These are phyloP conservation scores for Pichia sp. DNA, from an alignment of 1,139 yeast species.

Conservation along the genomic window DNA sequence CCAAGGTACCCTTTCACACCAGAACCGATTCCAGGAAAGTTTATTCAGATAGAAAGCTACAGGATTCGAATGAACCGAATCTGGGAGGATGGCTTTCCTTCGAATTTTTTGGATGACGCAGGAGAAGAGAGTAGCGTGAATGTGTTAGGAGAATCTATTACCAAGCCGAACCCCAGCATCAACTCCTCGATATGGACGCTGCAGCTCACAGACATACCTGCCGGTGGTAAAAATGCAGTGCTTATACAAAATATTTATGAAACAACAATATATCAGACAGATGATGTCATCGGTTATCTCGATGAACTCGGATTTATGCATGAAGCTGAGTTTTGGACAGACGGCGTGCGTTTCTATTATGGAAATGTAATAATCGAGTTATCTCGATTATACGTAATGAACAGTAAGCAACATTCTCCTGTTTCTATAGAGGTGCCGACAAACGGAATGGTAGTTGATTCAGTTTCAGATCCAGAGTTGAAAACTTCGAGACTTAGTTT, in stretches of 20 bases:
- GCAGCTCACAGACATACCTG: conserved; percentile 76
- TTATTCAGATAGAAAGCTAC: conserved; percentile 34
- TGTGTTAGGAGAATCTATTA: conserved; percentile 21
- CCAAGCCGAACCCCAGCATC: conserved; percentile 11
- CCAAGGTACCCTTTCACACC: conserved; percentile 35
- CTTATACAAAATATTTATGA: conserved; percentile 68
- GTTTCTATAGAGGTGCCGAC: background rate
- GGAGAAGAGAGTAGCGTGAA: background rate
- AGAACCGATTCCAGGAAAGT: conserved; percentile 31
- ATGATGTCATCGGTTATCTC: conserved; percentile 37
- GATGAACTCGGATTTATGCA: conserved; percentile 69
- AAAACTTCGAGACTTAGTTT: conserved; percentile 33
- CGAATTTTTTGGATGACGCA: background rate
- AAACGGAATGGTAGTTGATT: background rate
- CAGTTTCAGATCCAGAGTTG: conserved; percentile 22
- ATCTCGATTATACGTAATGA: conserved; percentile 43
- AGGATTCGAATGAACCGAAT: conserved; percentile 31
- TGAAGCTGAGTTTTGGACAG: conserved; percentile 62
- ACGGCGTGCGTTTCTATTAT: conserved; percentile 62
- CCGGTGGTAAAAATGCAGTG: conserved; percentile 72
- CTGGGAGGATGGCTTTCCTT: conserved; percentile 23
- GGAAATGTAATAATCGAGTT: conserved; percentile 62
- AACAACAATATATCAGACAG: conserved; percentile 46
- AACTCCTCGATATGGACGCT: conserved; percentile 52
- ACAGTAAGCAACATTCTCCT: background rate